Percentiles rank a stretch among this genome's conserved stretches.
Conservation (phyloP, 2,329 filamentous ascomycete genomes). For the Phaeosphaeriaceae sp. region DNA sequence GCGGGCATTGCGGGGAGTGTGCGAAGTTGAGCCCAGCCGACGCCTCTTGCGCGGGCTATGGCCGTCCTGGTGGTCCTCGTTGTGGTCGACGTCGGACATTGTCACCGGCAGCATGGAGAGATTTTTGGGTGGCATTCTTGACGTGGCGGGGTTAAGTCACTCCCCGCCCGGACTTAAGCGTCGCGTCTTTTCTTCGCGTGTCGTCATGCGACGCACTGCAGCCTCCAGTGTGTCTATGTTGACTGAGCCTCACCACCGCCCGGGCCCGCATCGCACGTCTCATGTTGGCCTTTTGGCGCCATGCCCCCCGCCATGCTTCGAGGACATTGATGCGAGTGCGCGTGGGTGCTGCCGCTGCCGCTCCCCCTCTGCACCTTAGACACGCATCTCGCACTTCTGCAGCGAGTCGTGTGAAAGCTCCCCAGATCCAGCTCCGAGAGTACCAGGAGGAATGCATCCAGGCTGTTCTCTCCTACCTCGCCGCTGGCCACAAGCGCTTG, state of each 20-base stretch:
- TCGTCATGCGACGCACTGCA: too few relatives aligned
- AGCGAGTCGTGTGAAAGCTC: constrained; percentile 7
- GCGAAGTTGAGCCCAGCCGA: constrained; percentile 22
- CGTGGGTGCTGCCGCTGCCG: constrained; percentile 8
- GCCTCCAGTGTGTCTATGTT: too few relatives aligned
- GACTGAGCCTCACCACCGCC: constrained; percentile 9
- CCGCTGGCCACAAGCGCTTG: constrained; percentile 76
- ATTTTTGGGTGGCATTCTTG: background rate
- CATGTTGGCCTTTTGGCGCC: constrained; percentile 39
- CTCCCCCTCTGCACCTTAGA: constrained; percentile 10
- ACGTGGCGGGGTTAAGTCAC: background rate
- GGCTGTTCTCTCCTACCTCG: constrained; percentile 74
- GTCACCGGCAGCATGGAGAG: background rate
- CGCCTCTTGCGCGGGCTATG: constrained; percentile 31
- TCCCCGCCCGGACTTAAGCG: constrained; percentile 4
- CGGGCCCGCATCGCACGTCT: background rate
- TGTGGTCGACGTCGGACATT: background rate
- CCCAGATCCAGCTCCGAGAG: constrained; percentile 70
- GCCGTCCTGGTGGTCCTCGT: background rate
- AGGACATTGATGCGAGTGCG: constrained; percentile 23
- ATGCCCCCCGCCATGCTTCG: constrained; percentile 36
- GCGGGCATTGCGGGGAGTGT: constrained; percentile 10
- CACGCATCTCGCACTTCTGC: constrained; percentile 22
- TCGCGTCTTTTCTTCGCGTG: background rate
- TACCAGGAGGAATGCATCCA: constrained; percentile 95